A percentile compares a stretch with the other conserved stretches of the same genome.
phyloP scores from a whole-genome alignment of 2,329 filamentous ascomycete genomes.

The Aspergillus chevalieri region DNA sequence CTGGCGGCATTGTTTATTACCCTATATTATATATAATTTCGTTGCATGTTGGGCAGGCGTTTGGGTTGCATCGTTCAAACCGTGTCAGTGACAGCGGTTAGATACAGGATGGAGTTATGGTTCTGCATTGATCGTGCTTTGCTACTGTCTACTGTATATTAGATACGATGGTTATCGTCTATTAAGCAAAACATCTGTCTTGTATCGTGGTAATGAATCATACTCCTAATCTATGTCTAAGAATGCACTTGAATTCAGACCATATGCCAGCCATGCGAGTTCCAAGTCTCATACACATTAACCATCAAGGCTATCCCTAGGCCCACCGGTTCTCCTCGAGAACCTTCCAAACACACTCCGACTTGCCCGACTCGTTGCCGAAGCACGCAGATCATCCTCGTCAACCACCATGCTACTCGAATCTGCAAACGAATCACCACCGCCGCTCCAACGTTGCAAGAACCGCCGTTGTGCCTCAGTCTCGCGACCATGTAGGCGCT shows the following conservation, averaged over 20 bases:
- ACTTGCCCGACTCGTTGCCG: slow-evolving; percentile 27
- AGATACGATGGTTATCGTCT: neutral
- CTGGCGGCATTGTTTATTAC: neutral
- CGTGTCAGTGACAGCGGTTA: neutral
- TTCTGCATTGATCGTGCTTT: neutral
- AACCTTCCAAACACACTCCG: slow-evolving; percentile 34
- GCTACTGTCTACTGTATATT: neutral
- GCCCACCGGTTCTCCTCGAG: slow-evolving; percentile 34
- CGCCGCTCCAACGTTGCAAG: slow-evolving; percentile 34
- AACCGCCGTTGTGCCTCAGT: slow-evolving; percentile 37
- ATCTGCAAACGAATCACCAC: slow-evolving; percentile 27
- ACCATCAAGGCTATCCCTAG: slow-evolving; percentile 50
- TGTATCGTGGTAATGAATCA: neutral
- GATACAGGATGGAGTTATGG: neutral
- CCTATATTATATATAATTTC: neutral
- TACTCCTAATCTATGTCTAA: neutral
- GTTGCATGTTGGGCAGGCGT: neutral
- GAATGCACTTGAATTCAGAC: neutral
- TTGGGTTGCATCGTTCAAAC: neutral
- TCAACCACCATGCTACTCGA: slow-evolving; percentile 31
- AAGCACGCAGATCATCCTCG: slow-evolving; percentile 29
- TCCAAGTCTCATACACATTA: neutral
- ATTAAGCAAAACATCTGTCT: neutral
- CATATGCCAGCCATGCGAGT: neutral
- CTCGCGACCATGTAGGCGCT: slow-evolving; percentile 20